Base-by-base conservation (phyloP, 352 stramenopile species). In the Phytopythium chamaehyphon region DNA sequence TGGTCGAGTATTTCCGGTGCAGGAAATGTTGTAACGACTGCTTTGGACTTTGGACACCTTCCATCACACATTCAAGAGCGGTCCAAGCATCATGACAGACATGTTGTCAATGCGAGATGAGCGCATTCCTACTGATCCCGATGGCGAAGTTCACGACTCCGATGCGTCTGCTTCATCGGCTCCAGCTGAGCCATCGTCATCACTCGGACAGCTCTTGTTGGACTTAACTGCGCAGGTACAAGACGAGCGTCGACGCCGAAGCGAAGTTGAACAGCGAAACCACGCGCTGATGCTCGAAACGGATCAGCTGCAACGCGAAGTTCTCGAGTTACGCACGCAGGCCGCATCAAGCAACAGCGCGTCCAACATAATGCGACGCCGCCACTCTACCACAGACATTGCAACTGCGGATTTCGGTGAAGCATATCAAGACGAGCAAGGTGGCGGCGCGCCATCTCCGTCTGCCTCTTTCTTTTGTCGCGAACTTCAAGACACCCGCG, bases 161-260 rank as follows among this genome's bases (percentile, higher is more conserved):
- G 14, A 5, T 1, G 3, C 11, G 14, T 2, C 7, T 39, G 44
- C 28, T 31, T 19, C 26, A 40, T 19, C 18, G 21, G 18, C 33
- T 15, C 14, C n/a, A 26, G 26, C 45, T 11, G 18, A 24, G 18
- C 16, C 35, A 2, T 44, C 46, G 2, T 52, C 46, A 5, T 83
- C 73, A 6, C 51, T 88, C 9, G 76, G 65, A 0, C 64, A 65
- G 7, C 43, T 90, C 5, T 60, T 90, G 10, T 62, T 90, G 26
- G 69, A 76, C 37, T 83, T 90, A 67, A 88, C 76, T 1, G 59
- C 68, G 14, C 73, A 87, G 46, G 68, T 88, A 8, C 71, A 87
- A 40, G 62, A 77, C 56, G 72, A 88, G 39, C 74, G 79, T 2
- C 54, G 55, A 9, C 66, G 73, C 14, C 71, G 72, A 19, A 67